Base-by-base conservation (phyloP, 306 rosid species). In the Inga oerstediana region DNA sequence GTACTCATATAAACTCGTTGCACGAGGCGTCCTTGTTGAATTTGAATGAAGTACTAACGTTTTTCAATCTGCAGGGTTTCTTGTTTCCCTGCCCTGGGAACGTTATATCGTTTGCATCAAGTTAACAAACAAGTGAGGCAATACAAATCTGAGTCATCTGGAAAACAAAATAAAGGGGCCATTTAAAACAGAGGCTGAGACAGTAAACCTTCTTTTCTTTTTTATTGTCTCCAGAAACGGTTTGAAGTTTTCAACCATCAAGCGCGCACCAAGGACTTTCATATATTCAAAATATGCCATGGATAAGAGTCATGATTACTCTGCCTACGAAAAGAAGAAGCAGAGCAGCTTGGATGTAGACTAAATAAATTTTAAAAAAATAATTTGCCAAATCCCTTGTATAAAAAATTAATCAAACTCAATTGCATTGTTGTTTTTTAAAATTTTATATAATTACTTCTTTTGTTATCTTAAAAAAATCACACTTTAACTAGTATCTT, bases 201-300 rank as follows among this genome's bases (percentile, higher is more conserved):
- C 0, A 48, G 52, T 12, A 48, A 48, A 5, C 79, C 0, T 32
- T 20, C 0, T 32, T 66, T 24, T 59, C 14, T 7, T 41, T 3
- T 61, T 35, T 2, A 7, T 19, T 54, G 24, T 19, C 62, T 19
- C 22, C 24, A 13, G 52, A 48, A 48, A 48, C 14, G 12, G 12
- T 46, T 46, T 46, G 4, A 46, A 11, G 51, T 46, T 46, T 45
- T 11, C 51, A 46, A 12, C 51, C 51, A 46, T 46, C 51, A 46
- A 46, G 49, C 51, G 51, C 61, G 51, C 61, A 54, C 8, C 61
- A 54, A 54, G 61, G n/a, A 19, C n/a, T 54, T 54, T 91, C 92
- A 91, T 92, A 88, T 92, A 96, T 88, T 97, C 78, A 94, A 81
- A 80, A 89, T 92, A 96, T 72, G 94, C 98, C 62, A 83, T 62